A percentile compares a stretch with the other conserved stretches of the same genome.
phyloP scores from a whole-genome alignment of 2,329 filamentous ascomycete species.

The Cytospora schulzeri region DNA sequence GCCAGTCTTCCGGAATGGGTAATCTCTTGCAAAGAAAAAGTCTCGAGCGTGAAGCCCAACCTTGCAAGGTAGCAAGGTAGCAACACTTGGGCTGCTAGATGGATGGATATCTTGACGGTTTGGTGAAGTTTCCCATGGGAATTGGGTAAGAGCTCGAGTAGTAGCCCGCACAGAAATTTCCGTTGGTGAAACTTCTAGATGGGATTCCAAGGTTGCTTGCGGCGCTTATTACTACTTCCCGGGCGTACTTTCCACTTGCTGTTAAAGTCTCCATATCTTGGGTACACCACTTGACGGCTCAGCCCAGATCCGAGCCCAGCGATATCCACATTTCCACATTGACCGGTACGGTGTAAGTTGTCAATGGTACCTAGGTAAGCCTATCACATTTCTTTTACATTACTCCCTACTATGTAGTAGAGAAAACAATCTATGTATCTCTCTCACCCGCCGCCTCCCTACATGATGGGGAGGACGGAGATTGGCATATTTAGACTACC shows the following conservation, averaged over 20 bases:
- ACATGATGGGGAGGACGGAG: background rate
- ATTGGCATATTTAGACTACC: background rate
- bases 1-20: background rate
- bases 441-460: background rate
- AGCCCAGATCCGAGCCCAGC: background rate
- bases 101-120: background rate
- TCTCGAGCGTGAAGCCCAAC: background rate
- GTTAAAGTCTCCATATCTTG: background rate
- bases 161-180: background rate
- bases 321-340: background rate
- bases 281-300: too few species aligned
- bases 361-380: too few species aligned
- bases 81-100: background rate
- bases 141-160: background rate
- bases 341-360: too few species aligned
- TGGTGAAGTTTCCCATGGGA: background rate
- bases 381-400: background rate
- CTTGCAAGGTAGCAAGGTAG: background rate
- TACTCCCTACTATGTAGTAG: background rate
- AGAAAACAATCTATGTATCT: background rate
- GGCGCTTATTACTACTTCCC: background rate
- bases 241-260: background rate
- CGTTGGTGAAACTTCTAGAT: background rate
- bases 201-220: too few species aligned
- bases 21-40: background rate